Evolutionary conservation across 228 moss, liverwort and hornwort species (phyloP), one percentile per base, ranked within the genome.

Genomic region (Sphagnum fallax): DNA sequence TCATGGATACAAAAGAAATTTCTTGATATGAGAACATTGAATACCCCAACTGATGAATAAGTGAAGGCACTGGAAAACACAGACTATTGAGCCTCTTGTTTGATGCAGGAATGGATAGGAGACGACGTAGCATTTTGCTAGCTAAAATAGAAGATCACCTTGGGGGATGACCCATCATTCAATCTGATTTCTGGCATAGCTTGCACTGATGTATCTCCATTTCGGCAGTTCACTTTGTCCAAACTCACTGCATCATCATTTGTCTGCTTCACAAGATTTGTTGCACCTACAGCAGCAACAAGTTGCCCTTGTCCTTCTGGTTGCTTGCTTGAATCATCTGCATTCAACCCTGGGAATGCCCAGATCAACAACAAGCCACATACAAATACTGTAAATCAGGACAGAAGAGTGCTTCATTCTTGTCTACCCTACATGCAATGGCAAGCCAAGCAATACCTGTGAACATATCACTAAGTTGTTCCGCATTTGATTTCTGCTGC

Each of bases 121-220:
- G 2, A 2, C 32, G 2, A 32, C 32, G 0, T 32, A 32, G 32
- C 32, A 32, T 32, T 32, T 32, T 32, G 32, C 32, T 32, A 2
- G 32, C 32, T 32, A 32, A 32, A 10, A 52, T 8, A 50, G 16
- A 11, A 74, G 68, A 88, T 81, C 64, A 98, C 97, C 87, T 93
- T 93, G 0, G 93, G 93, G 64, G 90, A 85, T 1, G 32, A 32
- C 68, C 92, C 92, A 69, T 81, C 89, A 62, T 89, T 92, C 71
- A 94, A 67, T 14, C 81, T 83, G 63, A 63, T 64, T 68, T 69
- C 84, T 61, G 65, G 52, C 48, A 66, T 60, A 69, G 60, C 69
- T 57, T 82, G 71, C 53, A 69, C 60, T 8, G 69, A 61, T 66
- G 72, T 49, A 47, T 72, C 74, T 66, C 87, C 89, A 74, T 94